Evolutionary conservation across 768 basidiomycete genomes (phyloP), one percentile per base, ranked within the genome.

Genomic region (Lactarius psammicola): DNA sequence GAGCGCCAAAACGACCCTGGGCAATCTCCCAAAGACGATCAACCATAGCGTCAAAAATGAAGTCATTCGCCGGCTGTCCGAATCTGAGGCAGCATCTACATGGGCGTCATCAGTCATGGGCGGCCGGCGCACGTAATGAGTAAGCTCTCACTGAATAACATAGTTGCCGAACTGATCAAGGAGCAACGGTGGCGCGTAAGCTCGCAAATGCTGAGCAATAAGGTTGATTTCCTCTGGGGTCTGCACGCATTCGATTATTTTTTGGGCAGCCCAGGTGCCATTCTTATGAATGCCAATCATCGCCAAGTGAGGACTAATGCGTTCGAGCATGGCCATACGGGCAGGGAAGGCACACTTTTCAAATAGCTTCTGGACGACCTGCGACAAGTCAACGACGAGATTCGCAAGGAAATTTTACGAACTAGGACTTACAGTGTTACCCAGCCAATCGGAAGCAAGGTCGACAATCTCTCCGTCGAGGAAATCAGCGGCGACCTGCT

Each of bases 261-360:
- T 98, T 78, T 99, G 97, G 3, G 95, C 95, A 3, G 96, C 96
- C 97, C 97, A 98, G 0, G 97, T 99, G 33, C 97, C 97, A 70
- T 99, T 98, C 81, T 98, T 98, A 82, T 99, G 97, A 63, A 96
- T 95, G 31, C 97, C 97, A 69, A 98, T 97, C 86, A 93, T 92
- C 28, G 96, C 96, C 46, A 99, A 80, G 75, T 96, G 91, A 56
- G 97, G 97, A 4, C 87, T 85, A 67, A 98, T 89, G 57, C 95
- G 88, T 72, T 98, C 95, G 62, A 99, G 80, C 92, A 99, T 95
- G 18, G 88, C 87, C 68, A 93, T 84, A 70, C 95, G 83, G 34
- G 94, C 88, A 3, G 73, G 78, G 44, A 86, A 77, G 17, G 92
- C 91, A 74, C 92, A 94, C 73, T 85, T 88, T 76, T 98, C 96